Conservation (phyloP, 1,284 basidiomycete species). For the Trichosporon faecale region DNA sequence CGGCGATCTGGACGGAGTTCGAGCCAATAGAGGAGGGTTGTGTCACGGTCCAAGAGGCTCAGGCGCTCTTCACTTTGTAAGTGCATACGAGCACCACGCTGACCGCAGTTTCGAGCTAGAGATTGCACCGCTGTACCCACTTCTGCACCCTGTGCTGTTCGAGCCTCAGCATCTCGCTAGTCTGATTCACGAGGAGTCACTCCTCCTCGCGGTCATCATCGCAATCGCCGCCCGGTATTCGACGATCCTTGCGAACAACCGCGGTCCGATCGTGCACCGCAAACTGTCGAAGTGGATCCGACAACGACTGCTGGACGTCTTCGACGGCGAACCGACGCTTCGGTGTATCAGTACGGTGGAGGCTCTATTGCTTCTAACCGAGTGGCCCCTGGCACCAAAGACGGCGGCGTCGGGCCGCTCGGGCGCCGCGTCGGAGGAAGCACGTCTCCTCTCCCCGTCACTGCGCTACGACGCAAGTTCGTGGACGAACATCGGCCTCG, state of each 20-base stretch:
- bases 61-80: background rate
- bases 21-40: background rate
- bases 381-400: background rate
- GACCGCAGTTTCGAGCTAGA: background rate
- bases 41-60: background rate
- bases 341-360: background rate
- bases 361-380: background rate
- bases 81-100: background rate
- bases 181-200: background rate
- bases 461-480: slow-evolving; percentile 17
- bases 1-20: background rate
- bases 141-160: background rate
- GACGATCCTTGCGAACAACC: slow-evolving; percentile 8
- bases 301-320: slow-evolving; percentile 3
- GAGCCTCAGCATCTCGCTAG: background rate
- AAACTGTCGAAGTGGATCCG: slow-evolving; percentile 18
- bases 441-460: slow-evolving; percentile 12
- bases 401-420: background rate
- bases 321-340: slow-evolving; percentile 16
- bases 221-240: background rate
- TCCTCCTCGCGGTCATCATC: background rate
- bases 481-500: slow-evolving; percentile 17
- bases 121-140: background rate
- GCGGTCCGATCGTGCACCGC: slow-evolving; percentile 8
- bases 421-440: slow-evolving; percentile 10